Evolutionary conservation across 2,329 filamentous ascomycete genomes (phyloP), one percentile per base, ranked within the genome.

Genomic region (Chaetomium strumarium): DNA sequence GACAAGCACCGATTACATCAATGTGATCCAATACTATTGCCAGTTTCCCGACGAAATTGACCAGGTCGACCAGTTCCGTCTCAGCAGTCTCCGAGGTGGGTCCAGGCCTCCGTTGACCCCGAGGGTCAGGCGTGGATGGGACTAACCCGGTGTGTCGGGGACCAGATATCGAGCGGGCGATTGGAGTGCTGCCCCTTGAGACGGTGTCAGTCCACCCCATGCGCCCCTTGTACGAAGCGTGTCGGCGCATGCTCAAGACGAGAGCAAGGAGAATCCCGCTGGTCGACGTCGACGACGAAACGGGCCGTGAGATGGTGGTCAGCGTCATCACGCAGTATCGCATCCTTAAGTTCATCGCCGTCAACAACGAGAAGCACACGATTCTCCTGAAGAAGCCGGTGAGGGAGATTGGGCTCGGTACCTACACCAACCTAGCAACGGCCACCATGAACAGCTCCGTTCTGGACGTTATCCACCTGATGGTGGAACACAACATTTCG

Each of bases 1-100:
- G 60, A 99, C 93, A 29, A 93, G 90, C 58, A 95, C 90, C 56
- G 93, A 99, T 72, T 99, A 93, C 69, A 95, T 99, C 73, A 99
- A 99, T 66, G 86, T 99, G 52, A 95, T 99, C 38, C 92, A 97
- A 69, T 99, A 99, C 72, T 97, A 99, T 75, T 96, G 90, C 77
- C 91, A 97, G 70, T 95, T 93, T 63, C 93, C 92, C 2, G 89
- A 95, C 60, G 87, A 91, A 53, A 80, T 97, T 56, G 83, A 85
- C 60, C 85, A 92, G 66, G 88, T 99, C 63, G 93, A 97, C 61
- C 88, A 96, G 69, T 96, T 99, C 68, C 85, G 90, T 43, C 74
- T 99, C 57, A 92, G 88, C 72, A 96, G 90, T 66, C 79, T 99
- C 53, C 82, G 92, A 80, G 89, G 91, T 95, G 75, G 54, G 75